Evolutionary conservation across 768 basidiomycete genomes (phyloP).

Genomic region (Lactarius sanguifluus): DNA sequence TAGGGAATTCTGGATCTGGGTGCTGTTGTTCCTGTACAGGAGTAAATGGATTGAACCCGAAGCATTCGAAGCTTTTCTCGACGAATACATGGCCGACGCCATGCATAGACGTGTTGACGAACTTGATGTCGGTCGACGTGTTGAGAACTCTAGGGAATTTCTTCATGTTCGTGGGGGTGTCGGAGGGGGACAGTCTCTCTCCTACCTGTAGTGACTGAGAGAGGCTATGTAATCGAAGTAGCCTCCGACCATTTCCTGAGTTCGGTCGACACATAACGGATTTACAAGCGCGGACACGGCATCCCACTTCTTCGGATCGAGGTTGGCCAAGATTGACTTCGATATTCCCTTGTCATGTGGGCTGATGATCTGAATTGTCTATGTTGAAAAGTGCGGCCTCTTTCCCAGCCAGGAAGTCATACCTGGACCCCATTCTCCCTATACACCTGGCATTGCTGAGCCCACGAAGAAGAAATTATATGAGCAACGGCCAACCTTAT

Average conservation of each 20-base stretch:
- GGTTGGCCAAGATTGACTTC: constrained; percentile 56
- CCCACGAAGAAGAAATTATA: constrained; percentile 1
- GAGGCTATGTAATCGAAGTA: constrained; percentile 51
- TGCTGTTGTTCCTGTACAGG: constrained; percentile 64
- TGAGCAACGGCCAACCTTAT: constrained; percentile 53
- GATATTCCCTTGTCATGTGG: constrained; percentile 85
- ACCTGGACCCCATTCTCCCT: constrained; percentile 91
- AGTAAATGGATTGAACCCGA: constrained; percentile 58
- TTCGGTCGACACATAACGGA: constrained; percentile 52
- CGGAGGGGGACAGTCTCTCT: neutral
- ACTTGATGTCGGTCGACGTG: constrained; percentile 44
- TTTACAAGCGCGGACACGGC: constrained; percentile 40
- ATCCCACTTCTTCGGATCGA: constrained; percentile 53
- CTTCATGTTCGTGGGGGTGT: neutral
- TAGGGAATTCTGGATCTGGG: constrained; percentile 85
- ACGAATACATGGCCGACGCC: constrained; percentile 77
- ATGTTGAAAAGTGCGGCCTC: constrained; percentile 7
- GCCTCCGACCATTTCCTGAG: constrained; percentile 53
- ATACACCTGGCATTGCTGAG: constrained; percentile 57
- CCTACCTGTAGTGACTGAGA: constrained; percentile 33
- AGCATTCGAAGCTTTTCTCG: constrained; percentile 52
- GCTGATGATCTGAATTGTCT: constrained; percentile 62
- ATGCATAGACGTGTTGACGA: constrained; percentile 90
- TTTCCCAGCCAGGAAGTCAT: constrained; percentile 8
- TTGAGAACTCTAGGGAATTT: constrained; percentile 41